These are phyloP conservation scores for Solanum appendiculatum DNA, from an alignment of 257 asterid genomes.

Conservation along the genomic window DNA sequence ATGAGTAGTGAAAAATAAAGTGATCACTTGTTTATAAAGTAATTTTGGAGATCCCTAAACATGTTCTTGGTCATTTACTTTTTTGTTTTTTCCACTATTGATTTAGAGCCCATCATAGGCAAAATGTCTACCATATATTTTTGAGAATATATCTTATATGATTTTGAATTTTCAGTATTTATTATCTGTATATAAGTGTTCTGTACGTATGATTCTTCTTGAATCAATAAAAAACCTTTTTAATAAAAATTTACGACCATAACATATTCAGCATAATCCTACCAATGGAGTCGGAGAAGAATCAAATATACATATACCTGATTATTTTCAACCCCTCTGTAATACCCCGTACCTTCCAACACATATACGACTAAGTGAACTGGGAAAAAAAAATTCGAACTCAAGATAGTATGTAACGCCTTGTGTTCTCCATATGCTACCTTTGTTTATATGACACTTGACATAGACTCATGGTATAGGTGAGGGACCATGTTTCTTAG, in stretches of 20 bases:
- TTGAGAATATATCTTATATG: not conserved
- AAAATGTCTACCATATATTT: not conserved
- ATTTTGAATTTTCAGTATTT: not conserved
- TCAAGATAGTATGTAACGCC: too few species aligned
- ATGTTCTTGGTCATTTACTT: not conserved
- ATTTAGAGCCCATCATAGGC: not conserved
- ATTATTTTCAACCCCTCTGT: too few species aligned
- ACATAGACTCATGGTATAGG: too few species aligned
- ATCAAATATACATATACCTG: too few species aligned
- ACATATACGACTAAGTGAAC: too few species aligned
- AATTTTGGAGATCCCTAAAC: not conserved
- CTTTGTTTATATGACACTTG: too few species aligned
- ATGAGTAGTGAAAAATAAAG: not conserved
- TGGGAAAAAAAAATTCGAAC: too few species aligned
- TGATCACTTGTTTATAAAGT: not conserved
- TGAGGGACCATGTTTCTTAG: too few species aligned
- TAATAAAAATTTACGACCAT: too few species aligned
- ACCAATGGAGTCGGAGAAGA: not conserved
- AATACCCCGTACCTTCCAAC: too few species aligned
- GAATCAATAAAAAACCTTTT: too few species aligned
- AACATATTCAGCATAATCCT: not conserved
- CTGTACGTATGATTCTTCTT: fast-evolving
- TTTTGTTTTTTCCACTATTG: fast-evolving
- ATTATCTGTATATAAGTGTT: fast-evolving
- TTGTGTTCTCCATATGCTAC: too few species aligned